Evolutionary conservation across 2,329 filamentous ascomycete species (phyloP).

Genomic region (Penicillium brevicompactum): DNA sequence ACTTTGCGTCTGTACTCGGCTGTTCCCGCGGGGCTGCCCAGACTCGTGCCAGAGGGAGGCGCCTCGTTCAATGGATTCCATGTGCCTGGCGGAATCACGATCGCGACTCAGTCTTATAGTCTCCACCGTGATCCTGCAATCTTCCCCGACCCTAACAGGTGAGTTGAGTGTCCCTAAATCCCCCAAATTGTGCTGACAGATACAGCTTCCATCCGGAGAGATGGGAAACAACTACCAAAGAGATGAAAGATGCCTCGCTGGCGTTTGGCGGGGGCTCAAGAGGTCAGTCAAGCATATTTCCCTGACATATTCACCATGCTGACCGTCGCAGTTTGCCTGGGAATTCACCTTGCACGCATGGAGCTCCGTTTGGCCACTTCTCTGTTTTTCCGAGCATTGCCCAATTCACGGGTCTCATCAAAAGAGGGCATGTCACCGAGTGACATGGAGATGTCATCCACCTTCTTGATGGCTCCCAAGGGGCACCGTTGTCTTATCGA

Average conservation of each 20-base stretch:
- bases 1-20: conserved; percentile 44
- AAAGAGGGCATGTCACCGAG: conserved; percentile 33
- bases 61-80: conserved; percentile 44
- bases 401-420: conserved; percentile 20
- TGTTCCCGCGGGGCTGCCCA: conserved; percentile 36
- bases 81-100: conserved; percentile 55
- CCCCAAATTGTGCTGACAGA: conserved; percentile 35
- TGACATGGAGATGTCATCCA: conserved; percentile 48
- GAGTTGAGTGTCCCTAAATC: conserved; percentile 44
- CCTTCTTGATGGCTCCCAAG: conserved; percentile 48
- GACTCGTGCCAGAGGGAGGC: conserved; percentile 42
- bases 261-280: conserved; percentile 70
- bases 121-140: conserved; percentile 57
- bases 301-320: background rate
- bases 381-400: conserved; percentile 51
- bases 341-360: conserved; percentile 66
- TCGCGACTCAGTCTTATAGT: conserved; percentile 57
- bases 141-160: conserved; percentile 54
- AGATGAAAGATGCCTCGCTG: conserved; percentile 62
- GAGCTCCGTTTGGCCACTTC: conserved; percentile 57
- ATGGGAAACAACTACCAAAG: conserved; percentile 30
- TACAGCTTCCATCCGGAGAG: conserved; percentile 27
- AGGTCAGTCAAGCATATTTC: conserved; percentile 32
- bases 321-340: conserved; percentile 58
- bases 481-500: conserved; percentile 46